Base-by-base conservation (phyloP, 2,329 filamentous ascomycete genomes). In the Colletotrichum chlorophyti region DNA sequence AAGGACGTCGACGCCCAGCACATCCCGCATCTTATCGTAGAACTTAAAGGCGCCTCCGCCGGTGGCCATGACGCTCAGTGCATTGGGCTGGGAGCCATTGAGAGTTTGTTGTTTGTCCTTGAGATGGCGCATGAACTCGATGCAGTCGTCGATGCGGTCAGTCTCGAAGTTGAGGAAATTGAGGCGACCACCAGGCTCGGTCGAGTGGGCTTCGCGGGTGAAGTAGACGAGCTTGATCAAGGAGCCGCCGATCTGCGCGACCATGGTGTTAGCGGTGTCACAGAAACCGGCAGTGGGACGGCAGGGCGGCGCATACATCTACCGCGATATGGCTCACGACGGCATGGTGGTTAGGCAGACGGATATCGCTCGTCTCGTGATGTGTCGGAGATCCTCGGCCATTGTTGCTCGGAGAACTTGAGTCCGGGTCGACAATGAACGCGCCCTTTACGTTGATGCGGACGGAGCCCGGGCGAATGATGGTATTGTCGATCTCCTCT, bases 121-220 rank as follows among this genome's bases (percentile, higher is more conserved):
- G 62, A 98, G 79, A 65, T 91, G 85, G 66, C 88, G 85, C 83
- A 99, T 93, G 69, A 96, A 97, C 67, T 93, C 89, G 64, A 99
- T 90, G 74, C 93, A 97, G 63, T 95, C 87, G 69, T 97, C 92
- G 68, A 99, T 97, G 58, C 87, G 86, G 68, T 97, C 92, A 5
- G 95, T 98, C 78, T 99, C 95, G 76, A 98, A 98, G 69, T 89
- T 96, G 69, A 96, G 84, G 71, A 99, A 99, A 75, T 97, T 97
- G 51, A 99, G 81, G 21, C 95, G 88, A 53, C 95, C 95, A 53
- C 95, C 95, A 46, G 90, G 88, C 66, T 93, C 90, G 24, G 82
- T 85, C 11, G 89, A 90, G 70, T 90, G 84, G 37, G 90, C 84
- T 75, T 98, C 95, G 64, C 91, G 90, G 15, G 93, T 95, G 65